A percentile compares a stretch with the other conserved stretches of the same genome.
Evolutionary conservation across 345 rosid genomes (phyloP).

Genomic region (Dipteronia dyeriana): DNA sequence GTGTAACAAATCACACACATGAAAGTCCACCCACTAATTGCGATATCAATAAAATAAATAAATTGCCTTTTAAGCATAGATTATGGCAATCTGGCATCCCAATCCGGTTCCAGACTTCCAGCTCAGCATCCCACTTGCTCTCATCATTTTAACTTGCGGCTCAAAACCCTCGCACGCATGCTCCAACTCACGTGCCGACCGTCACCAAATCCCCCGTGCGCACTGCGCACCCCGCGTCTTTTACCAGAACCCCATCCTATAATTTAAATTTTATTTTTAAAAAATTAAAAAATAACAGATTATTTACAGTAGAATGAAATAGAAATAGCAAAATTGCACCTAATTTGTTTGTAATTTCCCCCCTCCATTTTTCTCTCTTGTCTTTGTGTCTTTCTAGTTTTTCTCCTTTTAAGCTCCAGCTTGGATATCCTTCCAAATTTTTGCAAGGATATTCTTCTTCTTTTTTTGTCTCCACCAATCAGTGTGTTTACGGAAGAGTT

Average conservation of each 20-base stretch:
- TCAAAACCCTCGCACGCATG: background rate
- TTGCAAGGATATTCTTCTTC: conserved; percentile 22
- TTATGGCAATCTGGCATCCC: background rate
- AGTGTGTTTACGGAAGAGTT: background rate
- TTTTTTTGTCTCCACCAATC: background rate
- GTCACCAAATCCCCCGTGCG: conserved; percentile 15
- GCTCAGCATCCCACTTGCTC: background rate
- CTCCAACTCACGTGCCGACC: conserved; percentile 3
- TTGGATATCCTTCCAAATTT: conserved; percentile 24
- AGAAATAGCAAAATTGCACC: conserved; percentile 21
- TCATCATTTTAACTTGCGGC: conserved; percentile 4
- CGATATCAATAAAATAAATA: too few species aligned
- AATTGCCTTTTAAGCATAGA: background rate
- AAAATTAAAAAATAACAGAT: background rate
- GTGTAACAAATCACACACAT: too few species aligned
- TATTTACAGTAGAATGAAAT: background rate
- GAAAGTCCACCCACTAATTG: too few species aligned
- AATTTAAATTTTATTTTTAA: background rate
- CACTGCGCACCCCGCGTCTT: conserved; percentile 21
- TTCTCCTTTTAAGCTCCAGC: conserved; percentile 27
- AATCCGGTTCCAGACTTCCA: background rate
- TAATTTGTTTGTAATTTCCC: conserved; percentile 19
- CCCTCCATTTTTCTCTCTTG: conserved; percentile 38
- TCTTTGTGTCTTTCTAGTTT: conserved; percentile 28
- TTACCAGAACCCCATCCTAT: background rate